Evolutionary conservation across 495 filamentous ascomycete species (phyloP), one percentile per base, ranked within the genome.

Genomic region (Penicillium coprophilum): DNA sequence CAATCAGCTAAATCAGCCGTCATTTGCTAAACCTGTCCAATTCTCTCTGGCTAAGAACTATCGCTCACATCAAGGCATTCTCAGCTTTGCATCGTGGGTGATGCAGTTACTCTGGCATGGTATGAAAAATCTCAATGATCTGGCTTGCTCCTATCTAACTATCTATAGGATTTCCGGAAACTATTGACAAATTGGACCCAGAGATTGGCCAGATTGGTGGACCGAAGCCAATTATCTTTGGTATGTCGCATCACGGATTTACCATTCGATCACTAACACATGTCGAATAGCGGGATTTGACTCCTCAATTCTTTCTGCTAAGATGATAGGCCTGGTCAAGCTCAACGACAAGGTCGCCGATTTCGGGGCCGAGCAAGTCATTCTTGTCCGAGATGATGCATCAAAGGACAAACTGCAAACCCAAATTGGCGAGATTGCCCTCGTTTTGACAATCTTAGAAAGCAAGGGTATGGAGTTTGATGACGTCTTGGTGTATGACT

Each of bases 391-490:
- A 1, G 76, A 79, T 20, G 57, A 68, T 17, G 36, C 46, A 12
- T 43, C 60, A 2, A 77, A 77, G 38, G 46, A 50, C 40, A 65
- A 44, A 3, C 34, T 78, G 3, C 64, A 72, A 24, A 40, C 31
- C 1, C 19, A 66, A 21, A 58, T 79, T n/a, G 65, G 64, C 8
- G 56, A 66, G 15, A 55, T 62, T n/a, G 66, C 71, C 0, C 48
- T 79, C 7, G 62, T 77, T 20, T 59, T 77, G 0, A 79, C 77
- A 6, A 70, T 79, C 38, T 59, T 74, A 1, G 60, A 79, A 52
- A 73, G 70, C 31, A 79, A 79, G 40, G 76, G 76, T 8, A 79
- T 79, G 76, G 76, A 79, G 46, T 79, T 79, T 48, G 73, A 79
- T 5, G 76, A 75, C 46, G 72, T 75, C 0, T 49, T 75, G 12